Evolutionary conservation across 202 grass and related monocot genomes (phyloP).

Genomic region (Carex arenaria): DNA sequence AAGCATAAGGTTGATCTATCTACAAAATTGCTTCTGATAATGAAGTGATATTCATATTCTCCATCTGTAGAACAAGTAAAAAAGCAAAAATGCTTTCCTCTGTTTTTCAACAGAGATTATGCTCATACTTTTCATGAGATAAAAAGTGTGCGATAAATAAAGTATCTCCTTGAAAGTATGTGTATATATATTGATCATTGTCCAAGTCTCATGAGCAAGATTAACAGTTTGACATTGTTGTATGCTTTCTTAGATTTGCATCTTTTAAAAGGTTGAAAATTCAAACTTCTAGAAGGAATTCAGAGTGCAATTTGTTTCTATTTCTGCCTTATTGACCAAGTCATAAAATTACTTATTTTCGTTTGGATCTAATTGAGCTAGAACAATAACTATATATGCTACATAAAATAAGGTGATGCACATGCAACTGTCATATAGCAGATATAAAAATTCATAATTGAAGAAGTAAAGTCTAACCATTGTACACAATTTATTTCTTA

Average conservation of each 20-base stretch:
- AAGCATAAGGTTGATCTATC: background rate
- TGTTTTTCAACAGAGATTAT: background rate
- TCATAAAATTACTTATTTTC: background rate
- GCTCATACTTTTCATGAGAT: background rate
- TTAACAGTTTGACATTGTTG: background rate
- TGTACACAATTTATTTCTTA: background rate
- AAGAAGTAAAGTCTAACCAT: background rate
- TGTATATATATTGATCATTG: background rate
- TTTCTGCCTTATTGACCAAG: background rate
- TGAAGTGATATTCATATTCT: background rate
- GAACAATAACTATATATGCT: background rate
- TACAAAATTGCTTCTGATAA: background rate
- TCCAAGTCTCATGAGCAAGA: background rate
- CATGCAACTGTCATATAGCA: no score
- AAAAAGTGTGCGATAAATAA: background rate
- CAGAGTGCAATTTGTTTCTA: no score
- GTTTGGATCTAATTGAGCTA: background rate
- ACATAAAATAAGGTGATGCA: background rate
- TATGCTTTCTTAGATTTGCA: background rate
- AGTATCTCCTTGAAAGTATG: background rate
- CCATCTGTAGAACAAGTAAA: constrained; percentile 1
- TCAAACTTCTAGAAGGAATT: background rate
- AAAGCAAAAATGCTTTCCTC: background rate
- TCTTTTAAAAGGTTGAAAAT: background rate
- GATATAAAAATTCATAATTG: background rate